Percentiles rank a stretch among this genome's conserved stretches.
Evolutionary conservation across 805 yeast genomes (phyloP).

Genomic region (Trichomonascus vanleenenianus): DNA sequence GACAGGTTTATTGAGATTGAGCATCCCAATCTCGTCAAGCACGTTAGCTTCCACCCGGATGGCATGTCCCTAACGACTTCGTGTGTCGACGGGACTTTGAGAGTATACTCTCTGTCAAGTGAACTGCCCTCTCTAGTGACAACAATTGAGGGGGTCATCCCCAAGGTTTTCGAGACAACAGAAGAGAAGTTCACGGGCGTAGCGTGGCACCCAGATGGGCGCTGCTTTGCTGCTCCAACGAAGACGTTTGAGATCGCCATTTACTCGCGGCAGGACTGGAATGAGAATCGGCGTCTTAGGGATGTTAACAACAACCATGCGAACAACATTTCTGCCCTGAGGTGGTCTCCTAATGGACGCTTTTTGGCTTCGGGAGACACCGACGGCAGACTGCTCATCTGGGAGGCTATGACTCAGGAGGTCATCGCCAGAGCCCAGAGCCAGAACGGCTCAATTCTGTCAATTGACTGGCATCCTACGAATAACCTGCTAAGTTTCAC

Average conservation of each 20-base stretch:
- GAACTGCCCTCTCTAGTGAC: slow-evolving; percentile 19
- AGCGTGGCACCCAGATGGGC: slow-evolving; percentile 68
- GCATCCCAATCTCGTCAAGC: slow-evolving; percentile 39
- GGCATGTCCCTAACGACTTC: slow-evolving; percentile 26
- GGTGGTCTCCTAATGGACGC: slow-evolving; percentile 56
- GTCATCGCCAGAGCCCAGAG: slow-evolving; percentile 31
- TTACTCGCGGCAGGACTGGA: slow-evolving; percentile 22
- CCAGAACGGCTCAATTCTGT: slow-evolving; percentile 2
- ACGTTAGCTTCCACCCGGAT: slow-evolving; percentile 35
- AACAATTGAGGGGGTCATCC: slow-evolving; percentile 23
- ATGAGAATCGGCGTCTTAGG: slow-evolving; percentile 14
- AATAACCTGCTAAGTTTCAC: slow-evolving; percentile 26
- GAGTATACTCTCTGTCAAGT: slow-evolving; percentile 24
- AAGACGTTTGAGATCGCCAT: slow-evolving; percentile 28
- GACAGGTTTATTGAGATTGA: slow-evolving; percentile 34
- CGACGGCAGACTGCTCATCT: slow-evolving; percentile 45
- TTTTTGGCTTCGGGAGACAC: slow-evolving; percentile 51
- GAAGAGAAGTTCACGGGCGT: slow-evolving; percentile 45
- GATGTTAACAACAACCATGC: slow-evolving; percentile 20
- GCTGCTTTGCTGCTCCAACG: slow-evolving; percentile 60
- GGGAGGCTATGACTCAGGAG: slow-evolving; percentile 40
- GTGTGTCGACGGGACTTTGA: slow-evolving; percentile 28
- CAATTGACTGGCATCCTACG: slow-evolving; percentile 35
- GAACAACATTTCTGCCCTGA: slow-evolving; percentile 40
- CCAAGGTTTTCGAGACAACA: slow-evolving; percentile 26